These are phyloP conservation scores for Fusarium sp. DNA, from an alignment of 2,329 filamentous ascomycete species.

Conservation along the genomic window DNA sequence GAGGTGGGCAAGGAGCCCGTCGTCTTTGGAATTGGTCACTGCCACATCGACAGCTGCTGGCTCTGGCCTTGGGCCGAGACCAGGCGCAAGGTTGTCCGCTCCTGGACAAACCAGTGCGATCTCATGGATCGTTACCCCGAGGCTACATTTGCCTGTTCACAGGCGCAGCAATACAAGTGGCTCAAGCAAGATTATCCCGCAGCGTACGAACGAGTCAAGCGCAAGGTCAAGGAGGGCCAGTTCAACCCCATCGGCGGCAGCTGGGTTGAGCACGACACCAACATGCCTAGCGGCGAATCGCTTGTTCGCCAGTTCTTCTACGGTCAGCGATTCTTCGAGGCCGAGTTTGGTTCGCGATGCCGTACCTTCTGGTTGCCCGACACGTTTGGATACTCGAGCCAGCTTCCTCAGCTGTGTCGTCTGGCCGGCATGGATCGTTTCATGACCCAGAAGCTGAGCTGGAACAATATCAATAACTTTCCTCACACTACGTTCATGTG, in stretches of 20 bases:
- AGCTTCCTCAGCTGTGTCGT: conserved; percentile 92
- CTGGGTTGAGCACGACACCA: conserved; percentile 99
- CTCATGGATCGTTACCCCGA: conserved; percentile 96
- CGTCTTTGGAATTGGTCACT: conserved; percentile 92
- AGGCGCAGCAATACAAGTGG: conserved; percentile 99
- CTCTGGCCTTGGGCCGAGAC: conserved; percentile 99
- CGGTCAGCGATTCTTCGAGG: conserved; percentile 94
- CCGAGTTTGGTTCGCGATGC: conserved; percentile 87
- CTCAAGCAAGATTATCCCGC: conserved; percentile 88
- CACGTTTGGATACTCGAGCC: conserved; percentile 96
- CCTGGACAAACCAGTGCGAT: conserved; percentile 97
- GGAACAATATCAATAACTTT: conserved; percentile 99
- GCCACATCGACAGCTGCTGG: conserved; percentile 98
- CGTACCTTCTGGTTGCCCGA: conserved; percentile 98
- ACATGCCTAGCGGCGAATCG: conserved; percentile 95
- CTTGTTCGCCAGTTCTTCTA: conserved; percentile 95
- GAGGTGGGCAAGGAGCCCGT: conserved; percentile 77
- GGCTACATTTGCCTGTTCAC: conserved; percentile 89
- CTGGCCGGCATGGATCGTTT: conserved; percentile 96
- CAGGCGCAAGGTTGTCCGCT: conserved; percentile 93
- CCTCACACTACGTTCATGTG: conserved; percentile 99
- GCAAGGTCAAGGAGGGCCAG: conserved; percentile 87
- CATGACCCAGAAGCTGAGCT: conserved; percentile 98
- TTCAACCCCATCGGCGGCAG: conserved; percentile 97
- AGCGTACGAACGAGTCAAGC: conserved; percentile 89